Evolutionary conservation across 2,329 filamentous ascomycete species (phyloP), one percentile per base, ranked within the genome.

Genomic region (Sclerotinia minor): DNA sequence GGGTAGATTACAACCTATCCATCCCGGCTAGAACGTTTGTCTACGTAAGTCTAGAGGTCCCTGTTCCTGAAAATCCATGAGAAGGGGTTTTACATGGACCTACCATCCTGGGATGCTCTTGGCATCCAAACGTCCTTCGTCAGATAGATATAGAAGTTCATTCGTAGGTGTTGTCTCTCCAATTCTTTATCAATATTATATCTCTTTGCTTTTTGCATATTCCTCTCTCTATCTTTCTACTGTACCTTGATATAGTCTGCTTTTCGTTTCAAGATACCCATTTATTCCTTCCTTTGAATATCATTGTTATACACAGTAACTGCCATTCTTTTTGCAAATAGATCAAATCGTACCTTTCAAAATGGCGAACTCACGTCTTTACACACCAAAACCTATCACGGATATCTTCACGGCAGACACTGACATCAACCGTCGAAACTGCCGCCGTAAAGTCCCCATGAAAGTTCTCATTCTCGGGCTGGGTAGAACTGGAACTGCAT

Each of bases 401-500:
- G 85, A 87, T 76, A 79, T 87, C 75, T 87, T 89, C 79, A 90
- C 87, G 64, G 80, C 77, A 71, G 88, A 90, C 75, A 90, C 87
- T 53, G 85, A 87, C 75, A 89, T 92, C 77, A 87, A 92, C 78
- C 82, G 86, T 61, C 82, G 86, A 72, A 80, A 87, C 81, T 88
- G 87, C 77, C 83, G 82, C 69, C 87, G 89, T 67, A 85, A 81
- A 44, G 88, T 90, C 64, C 89, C 89, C 45, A 92, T 92, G 89
- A 86, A 86, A 76, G 86, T 92, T 58, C 85, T 92, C 45, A 84
- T 88, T 58, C 83, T 92, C 0, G 89, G 89, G 57, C 82, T 91
- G 24, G 87, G 88, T 67, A 83, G 89, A 71, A 92, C 89, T 11
- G 89, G 89, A 75, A 92, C 89, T 74, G 85, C 88, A 45, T 91